Evolutionary conservation across 164 flowering plant species (phyloP).

Genomic region (Cinnamomum micranthum): DNA sequence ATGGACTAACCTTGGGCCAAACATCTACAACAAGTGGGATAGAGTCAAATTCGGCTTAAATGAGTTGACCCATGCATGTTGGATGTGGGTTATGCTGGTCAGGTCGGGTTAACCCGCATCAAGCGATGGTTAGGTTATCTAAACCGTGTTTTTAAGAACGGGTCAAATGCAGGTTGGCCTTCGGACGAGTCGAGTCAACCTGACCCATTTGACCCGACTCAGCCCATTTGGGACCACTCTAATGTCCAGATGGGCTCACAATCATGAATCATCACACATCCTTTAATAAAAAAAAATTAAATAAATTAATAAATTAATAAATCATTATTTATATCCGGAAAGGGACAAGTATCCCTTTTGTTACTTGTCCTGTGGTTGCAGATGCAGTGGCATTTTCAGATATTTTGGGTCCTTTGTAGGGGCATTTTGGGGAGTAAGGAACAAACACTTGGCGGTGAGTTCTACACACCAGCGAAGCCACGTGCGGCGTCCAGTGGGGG

Average conservation of each 20-base stretch:
- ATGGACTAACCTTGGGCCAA: no score
- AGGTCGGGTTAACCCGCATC: no score
- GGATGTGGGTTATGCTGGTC: no score
- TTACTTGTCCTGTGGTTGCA: neutral
- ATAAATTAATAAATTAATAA: no score
- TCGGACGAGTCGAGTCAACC: no score
- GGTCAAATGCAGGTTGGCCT: no score
- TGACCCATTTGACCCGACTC: no score
- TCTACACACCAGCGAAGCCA: constrained; percentile 36
- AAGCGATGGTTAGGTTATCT: no score
- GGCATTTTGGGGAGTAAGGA: neutral
- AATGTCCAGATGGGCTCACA: neutral
- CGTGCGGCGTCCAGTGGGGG: constrained; percentile 17
- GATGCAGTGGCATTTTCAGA: neutral
- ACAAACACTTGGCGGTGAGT: neutral
- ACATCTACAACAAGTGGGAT: no score
- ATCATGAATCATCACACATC: neutral
- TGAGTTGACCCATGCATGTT: no score
- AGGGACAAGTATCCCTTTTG: neutral
- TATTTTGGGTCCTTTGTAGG: neutral
- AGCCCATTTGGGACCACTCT: neutral
- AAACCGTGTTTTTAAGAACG: no score
- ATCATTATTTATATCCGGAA: neutral
- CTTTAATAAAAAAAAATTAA: neutral
- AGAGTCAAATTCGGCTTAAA: no score